Percentiles rank a stretch among this genome's conserved stretches.
These are phyloP conservation scores for Aspergillus luchuensis DNA, from an alignment of 2,329 filamentous ascomycete species.

Conservation along the genomic window DNA sequence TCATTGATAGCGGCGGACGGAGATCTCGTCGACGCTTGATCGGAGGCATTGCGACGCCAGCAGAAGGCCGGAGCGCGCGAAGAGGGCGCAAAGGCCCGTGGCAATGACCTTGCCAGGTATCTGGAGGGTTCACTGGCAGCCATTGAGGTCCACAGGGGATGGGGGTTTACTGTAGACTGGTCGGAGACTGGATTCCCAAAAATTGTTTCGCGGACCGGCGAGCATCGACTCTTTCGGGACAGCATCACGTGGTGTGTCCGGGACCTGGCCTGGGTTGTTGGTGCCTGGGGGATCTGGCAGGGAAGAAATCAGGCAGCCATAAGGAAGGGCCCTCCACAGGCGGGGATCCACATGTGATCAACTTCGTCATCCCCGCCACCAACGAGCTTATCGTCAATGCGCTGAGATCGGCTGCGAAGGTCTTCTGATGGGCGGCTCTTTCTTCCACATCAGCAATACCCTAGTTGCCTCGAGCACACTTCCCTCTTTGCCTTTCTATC, in stretches of 20 bases:
- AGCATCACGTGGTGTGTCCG: slow-evolving; percentile 19
- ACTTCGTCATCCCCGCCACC: slow-evolving; percentile 12
- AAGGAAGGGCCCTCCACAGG: slow-evolving; percentile 6
- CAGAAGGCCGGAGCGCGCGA: slow-evolving; percentile 34
- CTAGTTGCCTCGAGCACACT: not conserved
- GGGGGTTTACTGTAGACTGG: slow-evolving; percentile 24
- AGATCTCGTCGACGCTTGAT: slow-evolving; percentile 38
- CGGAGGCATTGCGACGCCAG: slow-evolving; percentile 51
- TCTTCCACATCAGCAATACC: not conserved
- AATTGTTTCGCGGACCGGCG: slow-evolving; percentile 34
- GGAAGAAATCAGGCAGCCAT: slow-evolving; percentile 13
- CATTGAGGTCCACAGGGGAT: slow-evolving; percentile 32
- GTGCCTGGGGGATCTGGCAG: slow-evolving; percentile 13
- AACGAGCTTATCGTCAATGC: slow-evolving; percentile 11
- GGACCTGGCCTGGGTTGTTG: not conserved
- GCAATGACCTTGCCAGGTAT: slow-evolving; percentile 42
- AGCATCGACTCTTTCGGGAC: slow-evolving; percentile 18
- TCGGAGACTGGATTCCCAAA: slow-evolving; percentile 25
- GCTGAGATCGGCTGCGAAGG: slow-evolving; percentile 16
- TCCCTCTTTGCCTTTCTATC: not conserved
- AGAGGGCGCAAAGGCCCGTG: slow-evolving; percentile 36
- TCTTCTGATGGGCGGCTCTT: slow-evolving; percentile 14
- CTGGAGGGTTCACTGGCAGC: slow-evolving; percentile 44
- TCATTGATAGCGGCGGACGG: slow-evolving; percentile 41
- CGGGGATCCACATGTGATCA: slow-evolving; percentile 22